Evolutionary conservation across 2,329 filamentous ascomycete genomes (phyloP), one percentile per base, ranked within the genome.

Genomic region (Neonectria sp.): DNA sequence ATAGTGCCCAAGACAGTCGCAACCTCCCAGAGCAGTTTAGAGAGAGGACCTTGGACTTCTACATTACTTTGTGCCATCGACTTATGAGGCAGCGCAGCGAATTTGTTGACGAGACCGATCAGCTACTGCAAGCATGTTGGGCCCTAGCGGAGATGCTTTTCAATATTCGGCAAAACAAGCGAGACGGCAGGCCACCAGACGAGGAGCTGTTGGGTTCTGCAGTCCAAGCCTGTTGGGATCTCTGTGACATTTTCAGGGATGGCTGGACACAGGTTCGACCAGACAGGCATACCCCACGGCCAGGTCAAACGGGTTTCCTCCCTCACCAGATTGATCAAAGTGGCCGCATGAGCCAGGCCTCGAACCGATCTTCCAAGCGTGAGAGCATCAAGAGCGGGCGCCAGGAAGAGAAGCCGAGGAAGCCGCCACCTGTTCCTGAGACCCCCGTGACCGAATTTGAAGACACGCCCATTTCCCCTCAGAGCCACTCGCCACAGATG

Each of bases 401-500:
- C 5, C 75, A 77, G 45, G 83, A 89, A 66, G 83, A 90, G 73
- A 83, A 83, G 78, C 78, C 84, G 73, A 83, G 83, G 61, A 86
- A 85, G 60, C 79, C 81, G 21, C 82, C 80, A 3, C 82, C 83
- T 2, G 87, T 91, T 5, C 95, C 95, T 1, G 95, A 98, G 82
- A 98, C 95, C 0, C 95, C 95, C 0, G 95, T 95, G 1, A 98
- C 95, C 5, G 95, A 98, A 73, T 98, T 98, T 74, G 95, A 98
- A 79, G 95, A 98, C 77, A 94, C 92, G 0, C 91, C 93, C 4
- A 89, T 94, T 49, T 97, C 95, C 0, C 92, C 93, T 0, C 93
- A 95, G 63, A 93, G 93, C 71, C 89, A 91, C 51, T 92, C 89
- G 8, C 89, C 91, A 0, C 91, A 90, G 45, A 89, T 95, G 61